phyloP scores from a whole-genome alignment of 805 yeast genomes.

The Candida andamanensis region DNA sequence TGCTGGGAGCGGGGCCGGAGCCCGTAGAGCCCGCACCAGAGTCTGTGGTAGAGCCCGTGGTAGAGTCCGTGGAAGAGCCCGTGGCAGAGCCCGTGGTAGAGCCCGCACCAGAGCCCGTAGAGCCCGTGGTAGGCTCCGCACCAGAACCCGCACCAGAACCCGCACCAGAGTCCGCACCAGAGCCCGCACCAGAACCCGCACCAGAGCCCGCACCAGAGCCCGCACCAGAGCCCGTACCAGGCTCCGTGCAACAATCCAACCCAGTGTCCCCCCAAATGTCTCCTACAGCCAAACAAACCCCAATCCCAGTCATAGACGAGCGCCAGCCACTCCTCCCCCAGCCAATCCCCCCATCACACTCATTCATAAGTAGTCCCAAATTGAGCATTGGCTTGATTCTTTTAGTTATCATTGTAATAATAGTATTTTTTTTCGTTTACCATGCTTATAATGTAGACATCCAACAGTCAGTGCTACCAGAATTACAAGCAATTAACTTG shows the following conservation, averaged over 20 bases:
- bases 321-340: slow-evolving; percentile 6
- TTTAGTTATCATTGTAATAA: slow-evolving; percentile 9
- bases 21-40: too few species aligned
- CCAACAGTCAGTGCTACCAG: slow-evolving; percentile 17
- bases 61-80: too few species aligned
- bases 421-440: slow-evolving; percentile 11
- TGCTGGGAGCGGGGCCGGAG: too few species aligned
- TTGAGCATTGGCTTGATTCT: slow-evolving; percentile 8
- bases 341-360: background rate
- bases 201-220: background rate
- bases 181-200: background rate
- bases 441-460: slow-evolving; percentile 9
- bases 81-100: too few species aligned
- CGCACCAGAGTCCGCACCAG: background rate
- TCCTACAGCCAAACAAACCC: slow-evolving; percentile 2
- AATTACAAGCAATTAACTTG: slow-evolving; percentile 21
- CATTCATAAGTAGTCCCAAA: slow-evolving; percentile 7
- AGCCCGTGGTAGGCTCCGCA: background rate
- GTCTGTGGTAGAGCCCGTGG: too few species aligned
- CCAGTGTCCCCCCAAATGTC: background rate
- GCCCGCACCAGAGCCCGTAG: background rate
- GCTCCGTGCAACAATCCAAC: background rate
- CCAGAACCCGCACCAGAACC: background rate
- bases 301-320: slow-evolving; percentile 8
- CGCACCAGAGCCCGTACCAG: background rate